Percentiles rank a stretch among this genome's conserved stretches.
These are phyloP conservation scores for Saururus chinensis DNA, from an alignment of 164 flowering plant genomes.

Conservation along the genomic window DNA sequence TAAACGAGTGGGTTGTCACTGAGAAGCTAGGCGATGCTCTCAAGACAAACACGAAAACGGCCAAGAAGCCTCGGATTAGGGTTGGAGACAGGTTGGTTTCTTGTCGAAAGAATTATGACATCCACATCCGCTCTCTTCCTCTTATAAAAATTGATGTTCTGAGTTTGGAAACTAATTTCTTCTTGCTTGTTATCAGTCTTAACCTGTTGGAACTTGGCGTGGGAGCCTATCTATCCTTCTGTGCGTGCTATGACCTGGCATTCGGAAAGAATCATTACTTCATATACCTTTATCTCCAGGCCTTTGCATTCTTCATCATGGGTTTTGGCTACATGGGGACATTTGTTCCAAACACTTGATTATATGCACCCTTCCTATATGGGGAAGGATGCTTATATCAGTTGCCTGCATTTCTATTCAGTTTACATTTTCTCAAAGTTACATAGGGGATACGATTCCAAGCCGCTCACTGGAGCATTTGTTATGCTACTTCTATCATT, in stretches of 20 bases:
- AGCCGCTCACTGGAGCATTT: too few species aligned
- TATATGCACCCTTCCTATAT: not conserved
- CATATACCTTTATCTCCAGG: constrained; percentile 57
- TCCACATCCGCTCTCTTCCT: not conserved
- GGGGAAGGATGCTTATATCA: not conserved
- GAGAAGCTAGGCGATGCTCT: constrained; percentile 80
- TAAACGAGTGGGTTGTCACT: constrained; percentile 96
- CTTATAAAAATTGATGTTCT: not conserved
- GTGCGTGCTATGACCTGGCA: constrained; percentile 51
- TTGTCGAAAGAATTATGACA: not conserved
- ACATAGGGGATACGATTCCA: too few species aligned
- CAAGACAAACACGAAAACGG: constrained; percentile 38
- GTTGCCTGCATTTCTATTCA: not conserved
- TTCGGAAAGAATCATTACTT: constrained; percentile 58
- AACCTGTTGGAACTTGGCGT: constrained; percentile 48
- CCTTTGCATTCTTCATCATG: constrained; percentile 56
- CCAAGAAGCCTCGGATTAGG: constrained; percentile 28
- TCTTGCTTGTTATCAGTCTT: constrained; percentile 28
- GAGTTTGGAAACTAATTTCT: not conserved
- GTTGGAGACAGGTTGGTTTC: constrained; percentile 49
- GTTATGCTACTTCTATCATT: too few species aligned
- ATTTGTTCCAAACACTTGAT: constrained; percentile 42
- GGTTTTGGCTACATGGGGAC: constrained; percentile 83
- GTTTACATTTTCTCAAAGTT: too few species aligned
- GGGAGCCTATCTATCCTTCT: constrained; percentile 51